Base-by-base conservation (phyloP, 257 asterid genomes). In the Solanum pinnatisectum region DNA sequence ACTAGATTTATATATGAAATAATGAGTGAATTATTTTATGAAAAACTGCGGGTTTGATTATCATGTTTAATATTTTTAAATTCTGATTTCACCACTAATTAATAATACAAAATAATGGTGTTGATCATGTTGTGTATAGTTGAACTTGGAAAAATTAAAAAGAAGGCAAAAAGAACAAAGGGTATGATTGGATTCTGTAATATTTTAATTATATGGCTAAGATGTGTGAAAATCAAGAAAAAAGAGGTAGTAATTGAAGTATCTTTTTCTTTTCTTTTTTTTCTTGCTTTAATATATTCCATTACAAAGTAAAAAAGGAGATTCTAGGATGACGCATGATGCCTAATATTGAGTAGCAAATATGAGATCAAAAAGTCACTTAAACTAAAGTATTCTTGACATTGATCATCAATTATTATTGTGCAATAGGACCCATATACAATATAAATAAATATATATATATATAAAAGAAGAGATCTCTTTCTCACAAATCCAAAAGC, bases 241-340 rank as follows among this genome's bases (percentile, higher is more conserved):
- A 63, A 90, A 83, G 78, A 73, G 86, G 84, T 89, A 87, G 87
- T 32, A 87, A 89, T 77, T 83, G 90, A 89, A 86, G 88, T 84
- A 79, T 86, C 92, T 88, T 90, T 46, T 27, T 46, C 12, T 27
- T 81, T 81, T 9, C 23, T 18, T 56, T 27, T n/a, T 25, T 81
- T 92, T 87, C 39, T 90, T 88, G 92, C 98, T 95, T 95, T 95
- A 89, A 90, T 74, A 92, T 93, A 93, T 96, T 93, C 97, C 94
- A 90, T 87, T 78, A 88, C 90, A 87, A 74, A 90, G 95, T 82
- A 93, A 96, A 93, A 96, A 96, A 96, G 97, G 91, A 93, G 99
- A 96, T 93, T 96, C 98, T 92, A 87, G 97, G 95, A 95, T 94
- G 98, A 96, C 93, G 97, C 95, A 82, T 49, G 84, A 77, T 77